Conservation (phyloP, 2,329 filamentous ascomycete genomes). For the Nectriaceae sp. region DNA sequence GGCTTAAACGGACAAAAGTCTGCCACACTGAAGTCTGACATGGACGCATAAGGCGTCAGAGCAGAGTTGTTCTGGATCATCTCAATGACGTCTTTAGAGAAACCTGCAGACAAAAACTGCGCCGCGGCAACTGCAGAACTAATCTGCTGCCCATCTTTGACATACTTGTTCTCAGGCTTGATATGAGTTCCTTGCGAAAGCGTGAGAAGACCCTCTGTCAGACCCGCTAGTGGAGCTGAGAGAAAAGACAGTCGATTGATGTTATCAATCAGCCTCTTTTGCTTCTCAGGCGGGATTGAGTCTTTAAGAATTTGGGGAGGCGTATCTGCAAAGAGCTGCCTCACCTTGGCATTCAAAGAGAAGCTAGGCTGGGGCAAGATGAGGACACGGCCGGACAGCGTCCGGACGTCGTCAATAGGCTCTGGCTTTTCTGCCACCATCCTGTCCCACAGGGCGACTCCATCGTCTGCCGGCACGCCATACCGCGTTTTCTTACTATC, state of each 20-base stretch:
- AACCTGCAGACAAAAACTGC: conserved; percentile 9
- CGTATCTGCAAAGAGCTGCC: conserved; percentile 35
- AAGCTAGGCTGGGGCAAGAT: conserved; percentile 43
- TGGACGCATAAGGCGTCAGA: conserved; percentile 38
- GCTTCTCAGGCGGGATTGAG: conserved; percentile 12
- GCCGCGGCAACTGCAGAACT: background rate
- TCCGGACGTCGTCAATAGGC: conserved; percentile 21
- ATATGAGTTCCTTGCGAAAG: conserved; percentile 38
- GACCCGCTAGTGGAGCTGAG: conserved; percentile 34
- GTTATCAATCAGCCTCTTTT: conserved; percentile 1
- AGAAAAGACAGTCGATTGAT: conserved; percentile 21
- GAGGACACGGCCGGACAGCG: conserved; percentile 37
- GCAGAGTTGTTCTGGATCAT: conserved; percentile 28
- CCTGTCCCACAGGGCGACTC: background rate
- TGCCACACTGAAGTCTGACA: conserved; percentile 22
- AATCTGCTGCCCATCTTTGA: conserved; percentile 7
- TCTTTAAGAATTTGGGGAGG: conserved; percentile 20
- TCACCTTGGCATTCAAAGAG: conserved; percentile 32
- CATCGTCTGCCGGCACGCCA: background rate
- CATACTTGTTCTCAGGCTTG: conserved; percentile 34
- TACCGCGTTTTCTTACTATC: background rate
- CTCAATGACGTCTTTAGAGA: conserved; percentile 17
- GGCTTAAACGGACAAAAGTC: conserved; percentile 42
- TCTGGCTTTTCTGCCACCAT: background rate
- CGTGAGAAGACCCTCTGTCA: conserved; percentile 36